Conservation (phyloP, 176 grass and related monocot genomes). For the Carex myosuroides region DNA sequence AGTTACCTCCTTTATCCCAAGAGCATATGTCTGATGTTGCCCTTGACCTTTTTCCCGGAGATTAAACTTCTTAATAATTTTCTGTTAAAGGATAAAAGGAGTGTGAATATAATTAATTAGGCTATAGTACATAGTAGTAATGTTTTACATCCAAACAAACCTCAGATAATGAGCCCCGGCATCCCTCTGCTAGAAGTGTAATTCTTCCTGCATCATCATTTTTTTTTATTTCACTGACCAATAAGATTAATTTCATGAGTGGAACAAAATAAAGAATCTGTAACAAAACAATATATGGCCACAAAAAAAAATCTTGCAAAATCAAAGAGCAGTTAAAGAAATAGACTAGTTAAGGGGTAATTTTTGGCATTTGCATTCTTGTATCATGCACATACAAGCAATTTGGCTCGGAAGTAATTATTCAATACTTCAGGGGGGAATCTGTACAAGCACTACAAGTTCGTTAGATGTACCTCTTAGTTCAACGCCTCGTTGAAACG, state of each 20-base stretch:
- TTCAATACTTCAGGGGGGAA: not conserved
- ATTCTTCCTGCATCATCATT: constrained; percentile 53
- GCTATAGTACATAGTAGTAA: constrained; percentile 8
- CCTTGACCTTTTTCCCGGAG: constrained; percentile 82
- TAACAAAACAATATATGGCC: not conserved
- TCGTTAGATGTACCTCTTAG: constrained; percentile 50
- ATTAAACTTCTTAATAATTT: constrained; percentile 71
- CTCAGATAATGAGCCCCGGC: constrained; percentile 96
- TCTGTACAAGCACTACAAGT: not conserved
- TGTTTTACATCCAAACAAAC: constrained; percentile 26
- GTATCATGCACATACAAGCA: not conserved
- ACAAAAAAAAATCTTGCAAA: not conserved
- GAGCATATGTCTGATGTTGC: constrained; percentile 96
- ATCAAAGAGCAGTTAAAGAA: not conserved
- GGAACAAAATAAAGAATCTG: constrained; percentile 14
- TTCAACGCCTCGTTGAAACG: constrained; percentile 84
- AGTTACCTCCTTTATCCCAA: constrained; percentile 94
- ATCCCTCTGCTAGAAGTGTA: constrained; percentile 92
- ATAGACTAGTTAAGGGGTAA: not conserved
- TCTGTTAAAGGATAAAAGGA: constrained; percentile 39
- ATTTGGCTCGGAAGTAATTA: not conserved
- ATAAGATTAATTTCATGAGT: constrained; percentile 41
- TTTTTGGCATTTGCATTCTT: not conserved
- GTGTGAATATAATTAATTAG: constrained; percentile 1
- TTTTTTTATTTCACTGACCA: constrained; percentile 37